Conservation (phyloP, 176 grass and related monocot species). For the Elaeis guineensis region DNA sequence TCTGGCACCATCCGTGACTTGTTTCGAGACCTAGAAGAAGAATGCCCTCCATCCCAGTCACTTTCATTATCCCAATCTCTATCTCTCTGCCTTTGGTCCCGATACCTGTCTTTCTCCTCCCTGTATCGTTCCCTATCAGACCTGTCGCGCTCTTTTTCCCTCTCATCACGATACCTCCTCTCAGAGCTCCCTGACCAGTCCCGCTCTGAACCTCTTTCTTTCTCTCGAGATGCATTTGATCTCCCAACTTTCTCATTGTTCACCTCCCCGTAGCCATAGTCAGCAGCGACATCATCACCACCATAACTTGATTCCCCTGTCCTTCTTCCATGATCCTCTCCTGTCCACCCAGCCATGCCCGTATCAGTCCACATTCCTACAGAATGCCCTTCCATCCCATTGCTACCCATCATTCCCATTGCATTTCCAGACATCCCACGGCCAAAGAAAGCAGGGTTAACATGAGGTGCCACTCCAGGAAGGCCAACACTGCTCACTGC, state of each 20-base stretch:
- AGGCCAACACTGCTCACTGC: background rate
- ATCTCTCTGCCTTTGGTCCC: slow-evolving; percentile 31
- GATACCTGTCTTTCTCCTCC: slow-evolving; percentile 35
- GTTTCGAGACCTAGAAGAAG: slow-evolving; percentile 14
- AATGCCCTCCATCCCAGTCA: slow-evolving; percentile 5
- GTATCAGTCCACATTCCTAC: slow-evolving; percentile 17
- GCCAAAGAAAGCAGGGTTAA: slow-evolving; percentile 21
- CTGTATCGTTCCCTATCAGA: no score
- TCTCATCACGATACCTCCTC: slow-evolving; percentile 55
- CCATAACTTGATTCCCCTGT: slow-evolving; percentile 10
- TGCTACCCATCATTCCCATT: background rate
- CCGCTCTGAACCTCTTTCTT: slow-evolving; percentile 44
- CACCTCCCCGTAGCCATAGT: slow-evolving; percentile 12
- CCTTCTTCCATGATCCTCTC: slow-evolving; percentile 9
- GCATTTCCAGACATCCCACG: slow-evolving; percentile 4
- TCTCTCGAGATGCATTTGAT: slow-evolving; percentile 63
- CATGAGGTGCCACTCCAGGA: slow-evolving; percentile 19
- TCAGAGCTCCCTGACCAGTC: slow-evolving; percentile 34
- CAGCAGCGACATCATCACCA: slow-evolving; percentile 6
- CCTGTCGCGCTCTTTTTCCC: slow-evolving; percentile 24
- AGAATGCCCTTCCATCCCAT: no score
- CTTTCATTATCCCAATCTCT: slow-evolving; percentile 1
- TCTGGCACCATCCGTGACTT: background rate
- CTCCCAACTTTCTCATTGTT: slow-evolving; percentile 5
- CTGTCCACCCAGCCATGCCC: slow-evolving; percentile 17